phyloP scores from a whole-genome alignment of 768 basidiomycete species.

The Psilocybe cyanescens region DNA sequence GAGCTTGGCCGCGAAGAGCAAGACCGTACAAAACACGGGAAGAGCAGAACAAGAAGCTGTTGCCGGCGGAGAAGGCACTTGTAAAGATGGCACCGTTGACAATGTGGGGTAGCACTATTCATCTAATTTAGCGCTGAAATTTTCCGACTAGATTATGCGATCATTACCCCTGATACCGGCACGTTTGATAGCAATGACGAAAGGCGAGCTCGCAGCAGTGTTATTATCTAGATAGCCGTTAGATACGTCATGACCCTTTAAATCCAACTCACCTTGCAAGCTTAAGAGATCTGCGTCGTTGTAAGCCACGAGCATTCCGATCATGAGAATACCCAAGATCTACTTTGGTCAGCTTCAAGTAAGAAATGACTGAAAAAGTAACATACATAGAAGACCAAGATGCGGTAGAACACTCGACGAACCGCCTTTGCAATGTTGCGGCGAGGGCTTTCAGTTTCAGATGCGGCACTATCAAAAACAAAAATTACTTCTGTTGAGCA shows the following conservation, averaged over 20 bases:
- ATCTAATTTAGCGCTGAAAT: neutral
- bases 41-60: slow-evolving; percentile 62
- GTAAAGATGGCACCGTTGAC: slow-evolving; percentile 77
- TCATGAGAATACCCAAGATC: slow-evolving; percentile 72
- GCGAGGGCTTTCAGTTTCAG: slow-evolving; percentile 78
- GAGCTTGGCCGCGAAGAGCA: slow-evolving; percentile 55
- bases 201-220: slow-evolving; percentile 81
- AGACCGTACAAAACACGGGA: slow-evolving; percentile 59
- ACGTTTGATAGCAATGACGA: slow-evolving; percentile 78
- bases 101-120: slow-evolving; percentile 59
- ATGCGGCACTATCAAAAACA: slow-evolving; percentile 55
- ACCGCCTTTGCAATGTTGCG: slow-evolving; percentile 81
- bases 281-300: slow-evolving; percentile 56
- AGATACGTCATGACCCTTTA: neutral
- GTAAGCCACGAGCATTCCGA: slow-evolving; percentile 81
- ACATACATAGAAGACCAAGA: slow-evolving; percentile 75
- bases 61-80: slow-evolving; percentile 73
- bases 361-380: neutral
- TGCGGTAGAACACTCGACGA: slow-evolving; percentile 78
- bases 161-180: slow-evolving; percentile 58
- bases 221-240: slow-evolving; percentile 36
- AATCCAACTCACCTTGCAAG: slow-evolving; percentile 24
- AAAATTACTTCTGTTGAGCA: neutral
- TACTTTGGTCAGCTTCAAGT: slow-evolving; percentile 22
- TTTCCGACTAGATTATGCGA: too few species aligned